phyloP scores from a whole-genome alignment of 768 basidiomycete species.

The Clavulina sp. region DNA sequence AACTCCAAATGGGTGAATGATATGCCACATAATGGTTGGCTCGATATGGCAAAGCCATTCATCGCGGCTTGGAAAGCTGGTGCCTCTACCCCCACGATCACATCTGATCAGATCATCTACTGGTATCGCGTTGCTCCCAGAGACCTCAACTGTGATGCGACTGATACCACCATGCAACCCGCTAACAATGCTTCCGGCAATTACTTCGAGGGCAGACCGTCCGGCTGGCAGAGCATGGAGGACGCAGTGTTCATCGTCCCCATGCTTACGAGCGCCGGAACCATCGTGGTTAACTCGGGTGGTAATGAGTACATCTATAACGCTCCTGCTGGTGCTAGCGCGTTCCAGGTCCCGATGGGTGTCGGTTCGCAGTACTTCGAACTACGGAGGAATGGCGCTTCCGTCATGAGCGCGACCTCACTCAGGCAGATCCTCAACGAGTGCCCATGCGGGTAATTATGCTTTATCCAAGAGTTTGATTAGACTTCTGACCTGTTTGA shows the following conservation, averaged over 20 bases:
- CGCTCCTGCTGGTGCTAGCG: constrained; percentile 16
- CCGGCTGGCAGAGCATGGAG: constrained; percentile 16
- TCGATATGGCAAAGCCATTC: constrained; percentile 19
- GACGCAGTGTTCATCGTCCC: constrained; percentile 19
- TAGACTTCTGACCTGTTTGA: too few species aligned
- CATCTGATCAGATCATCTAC: not conserved
- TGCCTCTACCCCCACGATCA: not conserved
- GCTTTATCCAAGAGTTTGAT: too few species aligned
- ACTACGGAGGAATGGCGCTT: constrained; percentile 9
- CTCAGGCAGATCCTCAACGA: constrained; percentile 10
- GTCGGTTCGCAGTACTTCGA: constrained; percentile 16
- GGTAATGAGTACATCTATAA: constrained; percentile 11
- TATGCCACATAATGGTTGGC: constrained; percentile 18
- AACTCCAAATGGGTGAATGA: constrained; percentile 17
- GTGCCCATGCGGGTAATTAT: constrained; percentile 13
- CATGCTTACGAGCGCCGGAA: constrained; percentile 15
- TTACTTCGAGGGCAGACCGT: constrained; percentile 16
- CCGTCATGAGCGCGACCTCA: constrained; percentile 8
- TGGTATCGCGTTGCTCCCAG: constrained; percentile 19
- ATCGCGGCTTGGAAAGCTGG: constrained; percentile 20
- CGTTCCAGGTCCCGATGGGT: constrained; percentile 17
- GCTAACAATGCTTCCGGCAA: constrained; percentile 3
- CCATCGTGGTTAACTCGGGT: constrained; percentile 18
- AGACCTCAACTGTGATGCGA: constrained; percentile 16
- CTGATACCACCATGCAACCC: constrained; percentile 14